phyloP scores from a whole-genome alignment of 495 filamentous ascomycete genomes.

The Apiosordaria backusii region DNA sequence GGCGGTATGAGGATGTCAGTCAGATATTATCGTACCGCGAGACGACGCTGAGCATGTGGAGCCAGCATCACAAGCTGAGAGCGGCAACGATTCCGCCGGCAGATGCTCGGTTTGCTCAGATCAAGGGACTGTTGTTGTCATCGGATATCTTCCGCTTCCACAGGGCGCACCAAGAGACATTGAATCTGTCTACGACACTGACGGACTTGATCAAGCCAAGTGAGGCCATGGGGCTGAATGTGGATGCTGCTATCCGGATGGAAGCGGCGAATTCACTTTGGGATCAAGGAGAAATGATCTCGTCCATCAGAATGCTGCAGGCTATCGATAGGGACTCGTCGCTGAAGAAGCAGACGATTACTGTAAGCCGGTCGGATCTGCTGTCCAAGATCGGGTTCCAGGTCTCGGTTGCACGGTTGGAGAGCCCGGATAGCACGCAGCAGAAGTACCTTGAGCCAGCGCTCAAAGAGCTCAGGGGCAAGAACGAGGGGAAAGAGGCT shows the following conservation, averaged over 20 bases:
- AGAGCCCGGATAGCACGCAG: conserved; percentile 88
- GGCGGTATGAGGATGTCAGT: conserved; percentile 71
- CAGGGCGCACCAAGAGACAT: conserved; percentile 76
- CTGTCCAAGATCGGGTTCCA: conserved; percentile 84
- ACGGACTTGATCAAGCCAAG: conserved; percentile 67
- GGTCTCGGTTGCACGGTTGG: conserved; percentile 85
- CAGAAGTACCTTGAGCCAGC: conserved; percentile 77
- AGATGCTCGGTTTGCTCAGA: conserved; percentile 68
- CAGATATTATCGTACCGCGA: conserved; percentile 78
- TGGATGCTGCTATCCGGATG: conserved; percentile 67
- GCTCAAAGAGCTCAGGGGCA: conserved; percentile 72
- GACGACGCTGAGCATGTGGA: conserved; percentile 76
- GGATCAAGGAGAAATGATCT: conserved; percentile 89
- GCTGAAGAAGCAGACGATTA: conserved; percentile 65
- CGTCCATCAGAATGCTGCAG: conserved; percentile 85
- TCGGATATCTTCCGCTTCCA: conserved; percentile 73
- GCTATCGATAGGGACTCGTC: conserved; percentile 60
- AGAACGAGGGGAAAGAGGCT: conserved; percentile 65
- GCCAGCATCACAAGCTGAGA: conserved; percentile 60
- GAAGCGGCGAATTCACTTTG: conserved; percentile 88
- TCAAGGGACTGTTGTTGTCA: conserved; percentile 67
- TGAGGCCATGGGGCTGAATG: conserved; percentile 62
- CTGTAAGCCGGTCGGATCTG: conserved; percentile 71
- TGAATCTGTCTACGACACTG: conserved; percentile 77
- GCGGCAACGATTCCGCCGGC: conserved; percentile 53